phyloP scores from a whole-genome alignment of 345 rosid genomes.

The Brassica napus region Da-Ae NC_063446.1:6654001-6654500 shows the following conservation, averaged over 20 bases:
- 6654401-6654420: not conserved
- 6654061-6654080: slow-evolving; percentile 26
- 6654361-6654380: not conserved
- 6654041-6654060: slow-evolving; percentile 16
- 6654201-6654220: not conserved
- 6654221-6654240: not conserved
- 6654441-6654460: not conserved
- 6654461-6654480: not conserved
- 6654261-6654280: not conserved
- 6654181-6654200: not conserved
- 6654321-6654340: not conserved
- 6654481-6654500: not conserved
- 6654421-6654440: not conserved
- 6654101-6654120: not conserved
- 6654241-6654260: not conserved
- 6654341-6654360: not conserved
- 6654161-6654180: not conserved
- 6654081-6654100: not conserved
- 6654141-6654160: not conserved
- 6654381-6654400: not conserved
- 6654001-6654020: slow-evolving; percentile 24
- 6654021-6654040: slow-evolving; percentile 38
- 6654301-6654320: not conserved
- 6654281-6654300: not conserved
- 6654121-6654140: not conserved